phyloP scores from a whole-genome alignment of 1,284 basidiomycete genomes.

The Irpex sp. region DNA sequence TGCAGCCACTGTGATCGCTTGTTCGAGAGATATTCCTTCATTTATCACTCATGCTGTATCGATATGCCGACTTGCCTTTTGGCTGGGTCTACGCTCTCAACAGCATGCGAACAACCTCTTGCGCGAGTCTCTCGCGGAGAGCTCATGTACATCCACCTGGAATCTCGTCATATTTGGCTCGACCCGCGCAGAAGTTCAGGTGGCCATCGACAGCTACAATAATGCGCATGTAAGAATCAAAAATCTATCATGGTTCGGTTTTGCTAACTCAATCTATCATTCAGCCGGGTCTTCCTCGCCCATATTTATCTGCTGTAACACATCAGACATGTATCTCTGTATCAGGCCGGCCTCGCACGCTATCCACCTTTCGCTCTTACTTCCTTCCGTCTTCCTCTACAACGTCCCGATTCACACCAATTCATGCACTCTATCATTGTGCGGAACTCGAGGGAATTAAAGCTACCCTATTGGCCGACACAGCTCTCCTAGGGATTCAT shows the following conservation, averaged over 20 bases:
- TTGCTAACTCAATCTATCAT: conserved; percentile 1
- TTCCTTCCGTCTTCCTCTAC: conserved; percentile 29
- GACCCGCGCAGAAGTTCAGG: conserved; percentile 28
- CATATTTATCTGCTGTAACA: conserved; percentile 51
- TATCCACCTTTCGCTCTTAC: conserved; percentile 38
- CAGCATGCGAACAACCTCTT: conserved; percentile 29
- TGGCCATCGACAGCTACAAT: conserved; percentile 35
- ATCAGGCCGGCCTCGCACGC: conserved; percentile 51
- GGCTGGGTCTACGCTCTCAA: conserved; percentile 56
- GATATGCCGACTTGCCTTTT: conserved; percentile 50
- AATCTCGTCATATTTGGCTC: conserved; percentile 47
- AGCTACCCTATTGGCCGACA: conserved; percentile 39
- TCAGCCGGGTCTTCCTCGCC: conserved; percentile 19
- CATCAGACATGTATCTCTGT: conserved; percentile 47
- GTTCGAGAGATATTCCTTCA: conserved; percentile 37
- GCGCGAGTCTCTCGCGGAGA: conserved; percentile 14
- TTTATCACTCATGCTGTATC: conserved; percentile 47
- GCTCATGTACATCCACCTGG: conserved; percentile 42
- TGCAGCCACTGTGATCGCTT: conserved; percentile 49
- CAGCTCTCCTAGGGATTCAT: conserved; percentile 38
- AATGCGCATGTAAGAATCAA: conserved; percentile 23
- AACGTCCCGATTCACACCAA: conserved; percentile 34
- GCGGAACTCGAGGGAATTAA: conserved; percentile 26
- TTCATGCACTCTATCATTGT: conserved; percentile 55
- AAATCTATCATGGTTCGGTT: not conserved